These are phyloP conservation scores for Ilyonectria sp. DNA, from an alignment of 2,329 filamentous ascomycete species.

Conservation along the genomic window DNA sequence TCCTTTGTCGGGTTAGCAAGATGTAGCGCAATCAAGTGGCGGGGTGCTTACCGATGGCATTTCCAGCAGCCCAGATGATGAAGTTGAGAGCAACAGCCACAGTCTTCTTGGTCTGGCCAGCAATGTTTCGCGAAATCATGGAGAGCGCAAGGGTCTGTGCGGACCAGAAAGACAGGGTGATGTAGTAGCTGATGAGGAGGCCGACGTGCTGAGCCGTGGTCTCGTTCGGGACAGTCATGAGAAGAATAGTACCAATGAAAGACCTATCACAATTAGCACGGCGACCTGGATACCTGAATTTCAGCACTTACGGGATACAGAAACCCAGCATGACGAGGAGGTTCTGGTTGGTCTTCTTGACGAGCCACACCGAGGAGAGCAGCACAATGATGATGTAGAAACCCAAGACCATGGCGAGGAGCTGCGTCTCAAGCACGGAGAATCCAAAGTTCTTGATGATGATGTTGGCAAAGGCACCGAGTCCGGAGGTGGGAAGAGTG, in stretches of 20 bases:
- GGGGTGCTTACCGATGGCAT: constrained; percentile 70
- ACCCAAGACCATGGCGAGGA: constrained; percentile 82
- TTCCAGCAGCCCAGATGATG: constrained; percentile 78
- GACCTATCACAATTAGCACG: constrained; percentile 61
- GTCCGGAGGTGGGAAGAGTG: constrained; percentile 79
- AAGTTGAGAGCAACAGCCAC: constrained; percentile 79
- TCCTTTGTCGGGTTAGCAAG: constrained; percentile 51
- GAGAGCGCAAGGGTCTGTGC: constrained; percentile 78
- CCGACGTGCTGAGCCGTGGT: constrained; percentile 73
- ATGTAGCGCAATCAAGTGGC: not conserved
- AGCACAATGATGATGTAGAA: constrained; percentile 81
- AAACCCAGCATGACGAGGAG: constrained; percentile 76
- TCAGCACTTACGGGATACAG: constrained; percentile 70
- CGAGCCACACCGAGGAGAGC: constrained; percentile 76
- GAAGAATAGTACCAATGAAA: constrained; percentile 79
- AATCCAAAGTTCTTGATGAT: constrained; percentile 82
- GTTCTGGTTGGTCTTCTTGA: constrained; percentile 79
- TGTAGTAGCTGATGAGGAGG: constrained; percentile 81
- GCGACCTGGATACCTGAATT: too few species aligned
- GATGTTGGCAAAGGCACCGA: constrained; percentile 82
- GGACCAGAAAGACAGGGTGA: constrained; percentile 84
- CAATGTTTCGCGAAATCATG: constrained; percentile 78
- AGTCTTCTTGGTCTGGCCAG: constrained; percentile 81
- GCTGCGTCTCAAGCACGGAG: constrained; percentile 75
- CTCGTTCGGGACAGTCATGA: constrained; percentile 77